These are phyloP conservation scores for Prillingera fragicola DNA, from an alignment of 1,284 basidiomycete species.

Conservation along the genomic window DNA sequence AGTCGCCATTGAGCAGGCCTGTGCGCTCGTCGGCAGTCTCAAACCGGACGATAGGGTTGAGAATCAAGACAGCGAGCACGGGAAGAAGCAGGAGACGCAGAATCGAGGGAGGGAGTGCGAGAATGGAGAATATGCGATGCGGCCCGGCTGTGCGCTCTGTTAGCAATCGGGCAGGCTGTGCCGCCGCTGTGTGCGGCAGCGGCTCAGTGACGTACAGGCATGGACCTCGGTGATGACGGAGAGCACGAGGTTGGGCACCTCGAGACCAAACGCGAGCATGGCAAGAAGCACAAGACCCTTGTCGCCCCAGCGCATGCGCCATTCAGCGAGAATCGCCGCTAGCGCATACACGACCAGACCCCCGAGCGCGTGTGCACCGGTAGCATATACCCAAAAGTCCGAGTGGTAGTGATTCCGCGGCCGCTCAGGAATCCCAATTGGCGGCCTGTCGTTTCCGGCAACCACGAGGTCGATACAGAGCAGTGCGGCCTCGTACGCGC, in stretches of 20 bases:
- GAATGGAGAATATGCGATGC: conserved; percentile 30
- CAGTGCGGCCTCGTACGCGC: conserved; percentile 24
- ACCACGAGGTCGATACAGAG: conserved; percentile 29
- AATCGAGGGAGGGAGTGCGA: conserved; percentile 31
- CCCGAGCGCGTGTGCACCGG: conserved; percentile 26
- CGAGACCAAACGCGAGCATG: conserved; percentile 26
- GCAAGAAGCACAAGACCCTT: conserved; percentile 27
- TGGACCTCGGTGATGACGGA: conserved; percentile 28
- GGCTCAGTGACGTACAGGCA: conserved; percentile 24
- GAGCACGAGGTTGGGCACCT: conserved; percentile 36
- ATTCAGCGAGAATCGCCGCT: conserved; percentile 30
- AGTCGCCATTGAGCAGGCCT: conserved; percentile 23
- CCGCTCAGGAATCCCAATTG: no score
- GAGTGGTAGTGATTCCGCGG: no score
- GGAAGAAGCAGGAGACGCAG: conserved; percentile 34
- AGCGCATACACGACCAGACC: conserved; percentile 31
- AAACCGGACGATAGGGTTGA: conserved; percentile 31
- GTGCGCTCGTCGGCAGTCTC: conserved; percentile 35
- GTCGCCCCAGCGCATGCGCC: conserved; percentile 33
- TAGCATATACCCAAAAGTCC: conserved; percentile 10
- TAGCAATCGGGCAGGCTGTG: no score
- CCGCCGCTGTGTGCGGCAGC: neutral
- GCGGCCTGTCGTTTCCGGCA: conserved; percentile 11
- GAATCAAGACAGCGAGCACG: conserved; percentile 27
- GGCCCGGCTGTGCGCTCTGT: conserved; percentile 11